Percentiles rank a stretch among this genome's conserved stretches.
These are phyloP conservation scores for Arachis monticola DNA, from an alignment of 331 rosid genomes.

Conservation along the genomic window DNA sequence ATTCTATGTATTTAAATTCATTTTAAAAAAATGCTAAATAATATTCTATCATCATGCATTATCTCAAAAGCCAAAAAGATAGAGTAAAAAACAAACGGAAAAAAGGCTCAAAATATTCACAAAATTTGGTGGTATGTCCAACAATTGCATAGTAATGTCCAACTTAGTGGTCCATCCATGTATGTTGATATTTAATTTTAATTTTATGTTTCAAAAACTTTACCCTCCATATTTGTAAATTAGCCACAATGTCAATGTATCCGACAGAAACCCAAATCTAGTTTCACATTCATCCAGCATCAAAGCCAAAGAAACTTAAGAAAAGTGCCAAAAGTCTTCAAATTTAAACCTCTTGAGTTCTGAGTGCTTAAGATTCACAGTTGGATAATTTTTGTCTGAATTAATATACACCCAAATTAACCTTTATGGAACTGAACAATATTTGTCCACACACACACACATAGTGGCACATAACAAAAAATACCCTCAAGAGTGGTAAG, in stretches of 20 bases:
- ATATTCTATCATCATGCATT: background rate
- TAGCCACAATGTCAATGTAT: background rate
- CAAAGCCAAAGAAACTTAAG: background rate
- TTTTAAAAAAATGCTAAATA: background rate
- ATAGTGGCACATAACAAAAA: background rate
- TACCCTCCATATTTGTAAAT: background rate
- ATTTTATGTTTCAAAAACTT: conserved; percentile 11
- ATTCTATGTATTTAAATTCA: conserved; percentile 1
- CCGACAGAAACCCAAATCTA: conserved; percentile 17
- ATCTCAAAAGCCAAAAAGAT: conserved; percentile 1
- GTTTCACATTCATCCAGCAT: conserved; percentile 16
- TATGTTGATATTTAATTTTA: background rate
- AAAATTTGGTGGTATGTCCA: background rate
- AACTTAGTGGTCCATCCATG: conserved; percentile 2
- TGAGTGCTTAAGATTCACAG: conserved; percentile 21
- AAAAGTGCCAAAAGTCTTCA: conserved; percentile 16
- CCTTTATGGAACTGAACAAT: conserved; percentile 35
- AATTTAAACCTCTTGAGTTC: conserved; percentile 6
- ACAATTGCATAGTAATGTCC: background rate
- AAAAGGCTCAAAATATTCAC: background rate
- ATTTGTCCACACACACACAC: conserved; percentile 18
- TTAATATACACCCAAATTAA: conserved; percentile 30
- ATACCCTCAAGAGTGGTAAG: conserved; percentile 34
- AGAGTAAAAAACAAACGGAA: background rate
- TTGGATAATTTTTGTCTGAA: conserved; percentile 27